Evolutionary conservation across 129 eudicot genomes (phyloP).

Genomic region (Oenanthe sinensis): DNA sequence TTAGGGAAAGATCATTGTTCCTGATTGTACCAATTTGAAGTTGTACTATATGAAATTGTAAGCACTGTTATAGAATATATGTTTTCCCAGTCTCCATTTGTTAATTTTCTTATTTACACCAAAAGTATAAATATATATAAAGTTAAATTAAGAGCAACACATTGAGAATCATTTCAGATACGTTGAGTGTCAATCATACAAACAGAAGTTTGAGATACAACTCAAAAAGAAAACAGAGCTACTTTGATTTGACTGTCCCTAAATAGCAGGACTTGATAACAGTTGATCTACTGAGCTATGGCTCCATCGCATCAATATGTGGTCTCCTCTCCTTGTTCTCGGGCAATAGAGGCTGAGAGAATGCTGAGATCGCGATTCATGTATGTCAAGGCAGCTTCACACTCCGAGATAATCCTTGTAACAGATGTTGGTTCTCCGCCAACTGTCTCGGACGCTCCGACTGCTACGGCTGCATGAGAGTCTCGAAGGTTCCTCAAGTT

Average conservation of each 20-base stretch:
- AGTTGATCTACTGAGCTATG: slow-evolving; percentile 13
- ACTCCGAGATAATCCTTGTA: slow-evolving; percentile 79
- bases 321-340: slow-evolving; percentile 60
- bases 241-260: not conserved
- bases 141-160: not conserved
- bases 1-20: not conserved
- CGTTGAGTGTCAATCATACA: not conserved
- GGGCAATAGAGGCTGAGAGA: slow-evolving; percentile 93
- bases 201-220: not conserved
- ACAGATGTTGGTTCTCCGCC: slow-evolving; percentile 87
- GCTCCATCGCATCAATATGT: slow-evolving; percentile 18
- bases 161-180: not conserved
- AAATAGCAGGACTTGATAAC: not conserved
- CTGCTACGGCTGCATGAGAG: slow-evolving; percentile 87
- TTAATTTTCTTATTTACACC: not conserved
- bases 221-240: not conserved
- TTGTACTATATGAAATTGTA: not conserved
- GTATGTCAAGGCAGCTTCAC: slow-evolving; percentile 80
- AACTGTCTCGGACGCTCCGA: slow-evolving; percentile 82
- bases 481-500: slow-evolving; percentile 95
- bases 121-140: not conserved
- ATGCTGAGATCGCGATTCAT: slow-evolving; percentile 84
- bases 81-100: not conserved
- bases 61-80: not conserved
- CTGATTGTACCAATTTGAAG: not conserved